These are phyloP conservation scores for Amoeboaphelidium occidentale DNA, from an alignment of 371 early-diverging fungal genomes.

Conservation along the genomic window DNA sequence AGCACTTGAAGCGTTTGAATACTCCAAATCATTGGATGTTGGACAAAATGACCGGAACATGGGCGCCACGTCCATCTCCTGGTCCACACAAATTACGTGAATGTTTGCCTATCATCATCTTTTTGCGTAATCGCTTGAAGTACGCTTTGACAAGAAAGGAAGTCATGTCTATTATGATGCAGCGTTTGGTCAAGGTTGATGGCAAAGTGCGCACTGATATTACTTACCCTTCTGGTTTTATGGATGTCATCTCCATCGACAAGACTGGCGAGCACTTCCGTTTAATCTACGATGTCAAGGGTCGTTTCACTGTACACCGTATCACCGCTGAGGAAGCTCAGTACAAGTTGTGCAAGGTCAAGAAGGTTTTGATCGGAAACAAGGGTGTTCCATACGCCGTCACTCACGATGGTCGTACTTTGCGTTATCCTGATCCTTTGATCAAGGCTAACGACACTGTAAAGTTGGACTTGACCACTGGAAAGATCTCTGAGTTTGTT, in stretches of 20 bases:
- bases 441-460: slow-evolving; percentile 97
- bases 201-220: slow-evolving; percentile 94
- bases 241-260: slow-evolving; percentile 97
- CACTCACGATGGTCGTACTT: slow-evolving; percentile 98
- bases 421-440: slow-evolving; percentile 98
- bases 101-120: slow-evolving; percentile 94
- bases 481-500: slow-evolving; percentile 81
- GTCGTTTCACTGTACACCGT: slow-evolving; percentile 97
- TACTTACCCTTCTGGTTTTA: slow-evolving; percentile 98
- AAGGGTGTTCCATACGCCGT: slow-evolving; percentile 89
- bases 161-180: slow-evolving; percentile 87
- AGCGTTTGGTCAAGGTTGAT: slow-evolving; percentile 97
- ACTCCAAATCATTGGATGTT: slow-evolving; percentile 99
- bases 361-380: slow-evolving; percentile 71
- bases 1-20: slow-evolving; percentile 98
- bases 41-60: slow-evolving; percentile 94
- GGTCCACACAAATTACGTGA: slow-evolving; percentile 99
- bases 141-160: slow-evolving; percentile 96
- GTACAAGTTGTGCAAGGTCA: slow-evolving; percentile 98
- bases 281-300: slow-evolving; percentile 95
- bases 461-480: slow-evolving; percentile 80
- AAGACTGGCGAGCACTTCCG: slow-evolving; percentile 99
- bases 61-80: slow-evolving; percentile 91
- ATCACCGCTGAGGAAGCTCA: slow-evolving; percentile 92
- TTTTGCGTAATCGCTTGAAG: slow-evolving; percentile 96